Percentiles rank a stretch among this genome's conserved stretches.
Conservation (phyloP, 1,284 basidiomycete species). For the Cryptococcus jaspeensis region DNA sequence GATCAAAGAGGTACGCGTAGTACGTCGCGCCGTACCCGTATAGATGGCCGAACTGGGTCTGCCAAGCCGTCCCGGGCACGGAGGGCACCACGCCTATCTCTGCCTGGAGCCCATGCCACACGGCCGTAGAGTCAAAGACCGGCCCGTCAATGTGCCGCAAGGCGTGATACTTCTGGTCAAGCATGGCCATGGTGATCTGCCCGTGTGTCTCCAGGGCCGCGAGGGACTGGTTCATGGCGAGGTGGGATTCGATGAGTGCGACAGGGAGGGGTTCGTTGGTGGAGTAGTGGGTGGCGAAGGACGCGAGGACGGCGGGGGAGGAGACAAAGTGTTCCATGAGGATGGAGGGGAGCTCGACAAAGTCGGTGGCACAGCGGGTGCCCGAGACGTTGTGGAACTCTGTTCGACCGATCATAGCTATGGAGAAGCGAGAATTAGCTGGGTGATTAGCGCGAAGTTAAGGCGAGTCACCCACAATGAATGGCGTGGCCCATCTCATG, state of each 20-base stretch:
- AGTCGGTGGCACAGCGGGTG: conserved; percentile 95
- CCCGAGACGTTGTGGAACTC: conserved; percentile 98
- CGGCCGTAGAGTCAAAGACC: conserved; percentile 68
- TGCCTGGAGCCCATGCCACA: conserved; percentile 64
- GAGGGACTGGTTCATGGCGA: conserved; percentile 51
- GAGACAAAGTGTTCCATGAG: conserved; percentile 95
- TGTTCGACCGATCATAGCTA: conserved; percentile 92
- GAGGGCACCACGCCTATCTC: conserved; percentile 75
- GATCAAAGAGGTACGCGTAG: conserved; percentile 94
- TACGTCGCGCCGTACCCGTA: conserved; percentile 97
- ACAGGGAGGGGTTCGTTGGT: conserved; percentile 69
- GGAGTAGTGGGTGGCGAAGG: conserved; percentile 62
- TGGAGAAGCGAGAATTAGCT: too few relatives aligned
- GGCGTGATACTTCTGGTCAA: conserved; percentile 92
- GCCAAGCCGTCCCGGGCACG: conserved; percentile 79
- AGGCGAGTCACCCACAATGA: conserved; percentile 71
- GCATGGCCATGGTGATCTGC: conserved; percentile 82
- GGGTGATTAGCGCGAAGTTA: not conserved
- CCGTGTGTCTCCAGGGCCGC: conserved; percentile 73
- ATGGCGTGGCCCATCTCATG: conserved; percentile 99
- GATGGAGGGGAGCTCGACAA: conserved; percentile 96
- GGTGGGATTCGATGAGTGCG: conserved; percentile 55
- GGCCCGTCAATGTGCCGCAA: conserved; percentile 7
- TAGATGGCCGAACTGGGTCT: conserved; percentile 91
- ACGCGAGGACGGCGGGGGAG: conserved; percentile 76